Evolutionary conservation across 257 asterid genomes (phyloP).

Genomic region (Solanum etuberosum): DNA sequence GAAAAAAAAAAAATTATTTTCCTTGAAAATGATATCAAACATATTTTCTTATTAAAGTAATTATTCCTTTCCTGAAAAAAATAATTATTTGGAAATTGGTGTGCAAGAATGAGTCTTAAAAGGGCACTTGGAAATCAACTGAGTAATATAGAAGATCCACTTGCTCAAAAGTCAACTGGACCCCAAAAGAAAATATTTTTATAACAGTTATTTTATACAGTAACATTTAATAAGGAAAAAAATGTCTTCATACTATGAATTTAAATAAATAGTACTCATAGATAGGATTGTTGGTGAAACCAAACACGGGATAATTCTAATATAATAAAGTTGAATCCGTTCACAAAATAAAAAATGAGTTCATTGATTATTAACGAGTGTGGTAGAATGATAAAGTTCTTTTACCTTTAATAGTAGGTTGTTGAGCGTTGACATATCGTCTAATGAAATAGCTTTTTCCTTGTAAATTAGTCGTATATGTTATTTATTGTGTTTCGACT

Average conservation of each 20-base stretch:
- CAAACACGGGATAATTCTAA: neutral
- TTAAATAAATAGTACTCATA: neutral
- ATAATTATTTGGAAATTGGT: neutral
- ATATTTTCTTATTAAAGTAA: neutral
- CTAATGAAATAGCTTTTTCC: accelerated
- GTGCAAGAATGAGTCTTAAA: neutral
- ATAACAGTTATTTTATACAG: neutral
- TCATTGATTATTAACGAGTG: neutral
- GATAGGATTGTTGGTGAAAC: neutral
- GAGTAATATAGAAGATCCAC: neutral
- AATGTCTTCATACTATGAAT: neutral
- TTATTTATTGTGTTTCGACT: too few relatives aligned
- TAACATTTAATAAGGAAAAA: neutral
- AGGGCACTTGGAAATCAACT: neutral
- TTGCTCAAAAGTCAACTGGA: neutral
- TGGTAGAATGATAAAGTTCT: neutral
- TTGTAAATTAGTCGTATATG: too few relatives aligned
- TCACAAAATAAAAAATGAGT: neutral
- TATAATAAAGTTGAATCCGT: neutral
- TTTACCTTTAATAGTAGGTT: neutral
- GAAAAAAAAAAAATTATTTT: neutral
- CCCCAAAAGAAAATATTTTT: neutral
- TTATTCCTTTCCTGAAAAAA: neutral
- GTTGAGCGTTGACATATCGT: accelerated
- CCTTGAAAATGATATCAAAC: neutral